phyloP scores from a whole-genome alignment of 306 rosid genomes.

The Cicer judaicum region DNA sequence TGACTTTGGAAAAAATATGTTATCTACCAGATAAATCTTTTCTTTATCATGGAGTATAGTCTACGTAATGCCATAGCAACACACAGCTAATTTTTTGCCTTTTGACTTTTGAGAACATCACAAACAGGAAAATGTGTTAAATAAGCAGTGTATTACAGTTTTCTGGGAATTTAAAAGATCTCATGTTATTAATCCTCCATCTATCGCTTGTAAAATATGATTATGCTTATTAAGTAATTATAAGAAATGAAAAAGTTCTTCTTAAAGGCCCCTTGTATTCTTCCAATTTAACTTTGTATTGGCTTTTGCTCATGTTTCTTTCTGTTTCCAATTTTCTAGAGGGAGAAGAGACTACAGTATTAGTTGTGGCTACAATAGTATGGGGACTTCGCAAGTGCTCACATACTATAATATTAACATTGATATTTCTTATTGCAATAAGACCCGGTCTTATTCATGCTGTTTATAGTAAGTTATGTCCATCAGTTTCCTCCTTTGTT shows the following conservation, averaged over 20 bases:
- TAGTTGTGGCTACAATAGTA: conserved; percentile 80
- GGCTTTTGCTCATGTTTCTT: conserved; percentile 31
- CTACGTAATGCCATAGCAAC: conserved; percentile 30
- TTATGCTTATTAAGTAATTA: conserved; percentile 17
- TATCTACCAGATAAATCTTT: conserved; percentile 2
- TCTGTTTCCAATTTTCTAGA: conserved; percentile 51
- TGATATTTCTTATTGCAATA: conserved; percentile 84
- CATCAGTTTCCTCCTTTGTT: conserved; percentile 24
- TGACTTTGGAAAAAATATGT: conserved; percentile 1
- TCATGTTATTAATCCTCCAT: conserved; percentile 10
- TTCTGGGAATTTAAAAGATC: conserved; percentile 18
- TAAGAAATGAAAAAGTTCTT: conserved; percentile 27
- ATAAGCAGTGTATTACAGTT: neutral
- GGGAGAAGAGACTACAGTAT: conserved; percentile 72
- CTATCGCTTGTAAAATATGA: conserved; percentile 20
- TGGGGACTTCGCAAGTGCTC: conserved; percentile 94
- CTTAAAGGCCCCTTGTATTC: neutral
- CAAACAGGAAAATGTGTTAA: conserved; percentile 22
- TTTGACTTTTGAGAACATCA: conserved; percentile 24
- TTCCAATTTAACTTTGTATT: conserved; percentile 13
- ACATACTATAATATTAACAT: conserved; percentile 64
- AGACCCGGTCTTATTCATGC: conserved; percentile 91
- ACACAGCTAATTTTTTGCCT: conserved; percentile 14
- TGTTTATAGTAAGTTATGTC: conserved; percentile 69
- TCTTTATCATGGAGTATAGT: conserved; percentile 14